These are phyloP conservation scores for Cystobasidium sp. DNA, from an alignment of 1,284 basidiomycete species.

Conservation along the genomic window DNA sequence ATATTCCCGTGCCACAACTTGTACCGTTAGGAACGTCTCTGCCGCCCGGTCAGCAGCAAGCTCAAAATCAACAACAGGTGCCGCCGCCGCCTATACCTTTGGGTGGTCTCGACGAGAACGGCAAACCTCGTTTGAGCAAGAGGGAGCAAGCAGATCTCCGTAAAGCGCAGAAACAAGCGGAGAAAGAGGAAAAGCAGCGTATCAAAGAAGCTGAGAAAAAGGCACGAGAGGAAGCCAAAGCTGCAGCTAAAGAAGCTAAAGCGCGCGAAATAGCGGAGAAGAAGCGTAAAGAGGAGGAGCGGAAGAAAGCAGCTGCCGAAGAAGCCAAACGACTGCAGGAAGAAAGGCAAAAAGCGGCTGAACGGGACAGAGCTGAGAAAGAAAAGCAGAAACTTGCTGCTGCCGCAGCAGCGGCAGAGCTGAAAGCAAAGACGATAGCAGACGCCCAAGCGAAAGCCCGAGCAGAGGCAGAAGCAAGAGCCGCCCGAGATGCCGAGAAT, in stretches of 20 bases:
- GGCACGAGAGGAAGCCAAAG: conserved; percentile 38
- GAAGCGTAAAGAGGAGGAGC: conserved; percentile 29
- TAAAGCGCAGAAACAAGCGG: conserved; percentile 19
- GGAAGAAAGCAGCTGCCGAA: conserved; percentile 44
- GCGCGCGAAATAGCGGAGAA: conserved; percentile 30
- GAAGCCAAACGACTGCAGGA: conserved; percentile 35
- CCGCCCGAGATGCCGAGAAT: not conserved
- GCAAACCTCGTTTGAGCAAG: conserved; percentile 21
- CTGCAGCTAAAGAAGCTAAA: conserved; percentile 33
- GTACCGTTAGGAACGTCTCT: conserved; percentile 3
- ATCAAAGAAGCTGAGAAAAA: conserved; percentile 32
- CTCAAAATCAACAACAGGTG: not conserved
- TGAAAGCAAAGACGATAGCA: conserved; percentile 13
- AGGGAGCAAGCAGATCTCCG: conserved; percentile 33
- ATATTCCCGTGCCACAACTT: conserved; percentile 1
- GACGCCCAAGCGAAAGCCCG: conserved; percentile 18
- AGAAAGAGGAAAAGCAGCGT: conserved; percentile 36
- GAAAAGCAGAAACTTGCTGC: conserved; percentile 36
- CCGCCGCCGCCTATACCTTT: conserved; percentile 7
- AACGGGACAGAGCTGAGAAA: conserved; percentile 30
- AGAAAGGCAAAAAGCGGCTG: conserved; percentile 30
- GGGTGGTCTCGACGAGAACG: conserved; percentile 5
- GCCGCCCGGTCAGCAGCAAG: not conserved
- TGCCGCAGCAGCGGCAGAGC: conserved; percentile 6
- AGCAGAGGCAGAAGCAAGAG: conserved; percentile 13